A percentile compares a stretch with the other conserved stretches of the same genome.
Conservation (phyloP, 2,329 filamentous ascomycete species). For the Alternaria incomplexa region DNA sequence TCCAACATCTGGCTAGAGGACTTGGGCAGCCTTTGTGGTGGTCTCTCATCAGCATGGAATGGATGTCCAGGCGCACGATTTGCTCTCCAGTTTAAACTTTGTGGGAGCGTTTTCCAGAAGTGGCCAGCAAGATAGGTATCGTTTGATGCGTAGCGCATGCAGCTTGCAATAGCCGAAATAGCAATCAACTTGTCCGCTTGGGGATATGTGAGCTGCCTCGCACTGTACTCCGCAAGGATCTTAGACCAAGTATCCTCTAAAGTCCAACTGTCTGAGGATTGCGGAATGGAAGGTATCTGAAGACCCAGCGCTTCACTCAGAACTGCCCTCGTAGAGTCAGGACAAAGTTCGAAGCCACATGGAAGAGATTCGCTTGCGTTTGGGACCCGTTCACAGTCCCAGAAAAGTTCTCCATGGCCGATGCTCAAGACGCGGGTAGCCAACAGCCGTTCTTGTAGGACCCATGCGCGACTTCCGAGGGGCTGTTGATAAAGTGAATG, state of each 20-base stretch:
- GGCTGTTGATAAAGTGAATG: neutral
- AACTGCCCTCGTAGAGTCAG: neutral
- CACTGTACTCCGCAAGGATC: neutral
- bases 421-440: neutral
- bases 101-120: neutral
- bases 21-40: neutral
- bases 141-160: neutral
- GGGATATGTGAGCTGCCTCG: neutral
- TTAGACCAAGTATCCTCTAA: neutral
- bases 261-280: too few relatives aligned
- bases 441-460: neutral
- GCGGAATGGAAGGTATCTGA: neutral
- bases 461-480: neutral
- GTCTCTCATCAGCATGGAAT: neutral
- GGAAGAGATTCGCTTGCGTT: neutral
- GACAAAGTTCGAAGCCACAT: neutral
- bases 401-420: neutral
- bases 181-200: neutral
- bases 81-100: neutral
- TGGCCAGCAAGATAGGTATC: neutral
- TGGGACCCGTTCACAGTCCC: neutral
- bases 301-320: neutral
- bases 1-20: neutral
- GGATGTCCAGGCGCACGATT: neutral
- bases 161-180: neutral